phyloP scores from a whole-genome alignment of 495 filamentous ascomycete genomes.

The Xylaria flabelliformis region DNA sequence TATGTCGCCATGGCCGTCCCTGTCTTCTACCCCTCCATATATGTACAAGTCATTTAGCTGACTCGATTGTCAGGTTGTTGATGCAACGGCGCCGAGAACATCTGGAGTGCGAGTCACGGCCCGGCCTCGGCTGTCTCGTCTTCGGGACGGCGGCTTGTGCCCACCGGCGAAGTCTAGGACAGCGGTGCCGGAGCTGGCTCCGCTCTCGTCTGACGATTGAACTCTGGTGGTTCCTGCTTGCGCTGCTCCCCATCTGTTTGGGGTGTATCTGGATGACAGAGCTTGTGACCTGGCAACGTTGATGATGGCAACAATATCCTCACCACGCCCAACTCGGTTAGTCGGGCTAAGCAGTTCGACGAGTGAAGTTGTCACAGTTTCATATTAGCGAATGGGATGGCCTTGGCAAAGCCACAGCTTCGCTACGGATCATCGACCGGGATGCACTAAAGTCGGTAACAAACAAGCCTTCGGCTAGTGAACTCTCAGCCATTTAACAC shows the following conservation, averaged over 20 bases:
- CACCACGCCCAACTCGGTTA: conserved; percentile 3
- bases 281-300: conserved; percentile 16
- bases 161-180: conserved; percentile 41
- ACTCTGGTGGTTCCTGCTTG: conserved; percentile 45
- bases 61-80: conserved; percentile 44
- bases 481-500: background rate
- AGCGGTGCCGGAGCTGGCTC: conserved; percentile 47
- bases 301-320: background rate
- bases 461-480: background rate
- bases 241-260: conserved; percentile 37
- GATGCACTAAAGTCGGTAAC: background rate
- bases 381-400: background rate
- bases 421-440: background rate
- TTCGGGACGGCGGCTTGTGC: conserved; percentile 54
- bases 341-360: background rate
- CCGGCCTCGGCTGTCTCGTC: conserved; percentile 59
- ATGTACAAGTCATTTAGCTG: background rate
- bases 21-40: background rate
- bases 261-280: conserved; percentile 39
- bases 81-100: conserved; percentile 62
- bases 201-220: conserved; percentile 40
- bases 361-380: conserved; percentile 4
- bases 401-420: conserved; percentile 10
- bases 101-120: conserved; percentile 58
- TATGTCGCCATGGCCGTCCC: conserved; percentile 33